Conservation (phyloP, 225 moss, liverwort and hornwort genomes). For the Polytrichum commune region DNA sequence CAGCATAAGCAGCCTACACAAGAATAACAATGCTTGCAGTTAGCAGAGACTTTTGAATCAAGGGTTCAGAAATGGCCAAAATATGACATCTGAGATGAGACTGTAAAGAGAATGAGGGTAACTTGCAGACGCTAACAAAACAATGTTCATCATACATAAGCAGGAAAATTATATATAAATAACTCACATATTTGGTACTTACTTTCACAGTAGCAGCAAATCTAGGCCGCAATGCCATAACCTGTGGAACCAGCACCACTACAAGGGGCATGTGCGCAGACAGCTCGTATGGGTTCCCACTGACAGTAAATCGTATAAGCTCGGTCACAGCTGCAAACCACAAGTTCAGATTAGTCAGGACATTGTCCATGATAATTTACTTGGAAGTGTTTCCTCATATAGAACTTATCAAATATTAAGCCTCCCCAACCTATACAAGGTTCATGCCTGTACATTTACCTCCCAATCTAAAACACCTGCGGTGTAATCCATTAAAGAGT, state of each 20-base stretch:
- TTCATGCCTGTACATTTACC: too few relatives aligned
- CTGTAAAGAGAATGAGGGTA: too few relatives aligned
- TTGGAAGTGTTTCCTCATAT: too few relatives aligned
- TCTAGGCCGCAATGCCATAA: constrained; percentile 85
- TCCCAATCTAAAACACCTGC: too few relatives aligned
- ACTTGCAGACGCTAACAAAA: background rate
- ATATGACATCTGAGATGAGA: background rate
- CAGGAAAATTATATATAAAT: background rate
- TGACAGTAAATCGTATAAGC: constrained; percentile 88
- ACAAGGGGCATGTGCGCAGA: constrained; percentile 87
- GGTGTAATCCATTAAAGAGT: too few relatives aligned
- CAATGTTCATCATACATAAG: background rate
- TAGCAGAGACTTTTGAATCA: too few relatives aligned
- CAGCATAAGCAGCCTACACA: constrained; percentile 72
- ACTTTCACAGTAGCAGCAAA: constrained; percentile 92
- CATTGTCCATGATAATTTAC: too few relatives aligned
- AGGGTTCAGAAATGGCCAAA: too few relatives aligned
- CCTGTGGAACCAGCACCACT: constrained; percentile 86
- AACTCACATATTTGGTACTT: constrained; percentile 5
- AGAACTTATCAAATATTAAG: too few relatives aligned
- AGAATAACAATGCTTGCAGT: background rate
- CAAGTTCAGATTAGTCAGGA: background rate
- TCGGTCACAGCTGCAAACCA: constrained; percentile 72
- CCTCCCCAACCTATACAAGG: too few relatives aligned
- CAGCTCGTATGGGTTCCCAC: constrained; percentile 80